Percentiles rank a stretch among this genome's conserved stretches.
Evolutionary conservation across 179 eudicot species (phyloP).

Genomic region (Vitellaria paradoxa): DNA sequence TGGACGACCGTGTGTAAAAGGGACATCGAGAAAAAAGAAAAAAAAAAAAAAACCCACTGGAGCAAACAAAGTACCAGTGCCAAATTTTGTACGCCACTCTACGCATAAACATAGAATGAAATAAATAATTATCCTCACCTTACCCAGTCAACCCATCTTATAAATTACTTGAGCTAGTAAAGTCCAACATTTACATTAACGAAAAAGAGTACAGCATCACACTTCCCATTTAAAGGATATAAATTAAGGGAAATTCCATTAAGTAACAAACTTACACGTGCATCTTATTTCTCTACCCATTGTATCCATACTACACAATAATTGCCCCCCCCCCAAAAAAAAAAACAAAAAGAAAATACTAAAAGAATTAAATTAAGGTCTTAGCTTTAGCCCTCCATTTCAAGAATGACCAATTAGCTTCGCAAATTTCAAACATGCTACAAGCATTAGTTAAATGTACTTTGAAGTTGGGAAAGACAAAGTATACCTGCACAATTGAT

Average conservation of each 20-base stretch:
- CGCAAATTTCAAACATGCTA: not conserved
- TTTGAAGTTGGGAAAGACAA: not conserved
- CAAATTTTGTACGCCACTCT: not conserved
- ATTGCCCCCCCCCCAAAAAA: not conserved
- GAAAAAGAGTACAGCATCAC: no score
- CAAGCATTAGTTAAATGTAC: not conserved
- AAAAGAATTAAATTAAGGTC: not conserved
- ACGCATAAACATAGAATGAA: not conserved
- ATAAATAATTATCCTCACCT: not conserved
- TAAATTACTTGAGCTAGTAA: not conserved
- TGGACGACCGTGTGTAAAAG: not conserved
- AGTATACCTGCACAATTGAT: conserved; percentile 73
- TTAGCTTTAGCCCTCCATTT: not conserved
- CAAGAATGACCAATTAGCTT: not conserved
- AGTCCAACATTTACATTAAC: not conserved
- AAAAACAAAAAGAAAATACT: no score
- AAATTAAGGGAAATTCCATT: not conserved
- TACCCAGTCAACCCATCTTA: not conserved
- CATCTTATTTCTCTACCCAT: not conserved
- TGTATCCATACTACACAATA: not conserved
- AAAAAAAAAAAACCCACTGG: no score
- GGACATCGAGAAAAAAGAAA: not conserved
- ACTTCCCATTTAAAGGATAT: not conserved
- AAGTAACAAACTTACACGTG: not conserved
- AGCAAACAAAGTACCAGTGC: not conserved